Percentiles rank a stretch among this genome's conserved stretches.
phyloP scores from a whole-genome alignment of 2,329 filamentous ascomycete species.

The Hypoxylon sp. region DNA sequence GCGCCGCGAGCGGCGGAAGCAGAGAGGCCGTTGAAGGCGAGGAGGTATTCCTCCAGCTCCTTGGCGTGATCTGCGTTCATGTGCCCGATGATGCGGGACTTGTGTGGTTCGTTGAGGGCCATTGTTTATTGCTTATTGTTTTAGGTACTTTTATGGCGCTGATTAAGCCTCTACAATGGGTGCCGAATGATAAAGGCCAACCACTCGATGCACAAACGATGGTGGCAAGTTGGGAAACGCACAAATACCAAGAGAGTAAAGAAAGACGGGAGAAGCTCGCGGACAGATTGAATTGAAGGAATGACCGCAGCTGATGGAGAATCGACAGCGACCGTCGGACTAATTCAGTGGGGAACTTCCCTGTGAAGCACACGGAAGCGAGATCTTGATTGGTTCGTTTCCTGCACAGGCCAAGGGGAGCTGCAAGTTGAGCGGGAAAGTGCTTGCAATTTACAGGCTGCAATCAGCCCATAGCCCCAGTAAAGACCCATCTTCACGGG shows the following conservation, averaged over 20 bases:
- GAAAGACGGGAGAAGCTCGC: background rate
- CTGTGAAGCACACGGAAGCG: background rate
- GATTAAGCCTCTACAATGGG: background rate
- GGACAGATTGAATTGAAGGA: background rate
- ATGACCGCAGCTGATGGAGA: background rate
- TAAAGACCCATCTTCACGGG: background rate
- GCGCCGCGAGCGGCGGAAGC: slow-evolving; percentile 69
- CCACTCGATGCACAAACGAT: background rate
- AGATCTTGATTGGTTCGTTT: background rate
- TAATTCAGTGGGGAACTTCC: background rate
- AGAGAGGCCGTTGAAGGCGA: slow-evolving; percentile 75
- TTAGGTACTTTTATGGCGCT: background rate
- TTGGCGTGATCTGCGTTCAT: slow-evolving; percentile 88
- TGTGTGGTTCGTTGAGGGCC: slow-evolving; percentile 61
- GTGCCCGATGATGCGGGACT: slow-evolving; percentile 79
- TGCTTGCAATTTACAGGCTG: background rate
- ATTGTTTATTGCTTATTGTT: slow-evolving; percentile 24
- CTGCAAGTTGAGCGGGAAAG: background rate
- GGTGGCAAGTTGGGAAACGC: background rate
- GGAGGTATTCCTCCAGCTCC: slow-evolving; percentile 83
- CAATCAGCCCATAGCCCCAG: background rate
- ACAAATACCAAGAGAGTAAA: background rate
- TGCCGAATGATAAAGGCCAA: background rate
- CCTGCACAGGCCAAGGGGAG: slow-evolving; percentile 9
- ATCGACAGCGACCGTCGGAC: background rate